Base-by-base conservation (phyloP, 1,139 yeast species). In the Yamadazyma trypodendri region DNA sequence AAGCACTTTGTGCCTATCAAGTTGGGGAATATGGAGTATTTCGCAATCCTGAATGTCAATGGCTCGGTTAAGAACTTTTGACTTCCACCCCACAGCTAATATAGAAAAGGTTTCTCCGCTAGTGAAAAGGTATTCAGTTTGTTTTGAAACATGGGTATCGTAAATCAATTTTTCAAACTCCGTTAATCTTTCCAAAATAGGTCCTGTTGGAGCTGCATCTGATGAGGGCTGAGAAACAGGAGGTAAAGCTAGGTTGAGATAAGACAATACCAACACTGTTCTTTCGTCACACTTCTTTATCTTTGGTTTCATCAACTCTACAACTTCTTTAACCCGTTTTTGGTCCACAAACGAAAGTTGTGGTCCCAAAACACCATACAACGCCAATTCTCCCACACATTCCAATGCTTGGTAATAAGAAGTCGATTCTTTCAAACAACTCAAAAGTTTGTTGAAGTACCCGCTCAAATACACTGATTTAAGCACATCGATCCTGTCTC, bases 61-160 rank as follows among this genome's bases (percentile, higher is more conserved):
- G 18, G 70, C 61, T 31, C 76, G 66, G 29, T 61, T 58, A 44
- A 88, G 62, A 12, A 73, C 70, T 18, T 67, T 71, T 0, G 96
- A 82, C 2, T 70, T 56, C 95, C 95, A 86, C 0, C 97, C 96
- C 20, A 81, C 72, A 0, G 87, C 80, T 5, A 83, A 54, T 14
- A 87, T 67, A 24, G 87, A 72, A 20, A 89, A 62, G 0, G 96
- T 92, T 56, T 92, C 97, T 40, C 97, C 97, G 37, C 83, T 74
- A 0, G 90, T 49, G 50, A 92, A 88, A 28, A 84, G 62, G 40
- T 71, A 77, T 44, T 90, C 97, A 9, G 79, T 68, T 46, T 85
- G 89, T 46, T 84, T 87, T 1, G 89, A 76, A 6, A 56, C 55
- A 51, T 84, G 82, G 0, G 86, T 72, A 4, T 76, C 82, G 49